Evolutionary conservation across 371 early-diverging fungal species (phyloP), one percentile per base, ranked within the genome.

Genomic region (Globomyces sp.): DNA sequence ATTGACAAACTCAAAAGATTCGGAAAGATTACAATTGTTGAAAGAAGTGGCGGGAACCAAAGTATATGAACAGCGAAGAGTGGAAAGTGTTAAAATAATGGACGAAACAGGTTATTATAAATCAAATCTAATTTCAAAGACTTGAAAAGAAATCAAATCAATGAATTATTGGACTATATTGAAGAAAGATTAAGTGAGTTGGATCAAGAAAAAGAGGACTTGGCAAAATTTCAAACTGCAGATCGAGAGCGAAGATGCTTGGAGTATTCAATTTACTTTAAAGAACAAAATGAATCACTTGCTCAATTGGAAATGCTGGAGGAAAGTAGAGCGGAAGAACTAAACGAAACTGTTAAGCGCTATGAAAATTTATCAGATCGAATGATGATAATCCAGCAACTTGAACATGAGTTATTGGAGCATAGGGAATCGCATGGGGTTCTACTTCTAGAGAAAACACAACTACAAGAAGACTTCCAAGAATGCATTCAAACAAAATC

Each of bases 31-130:
- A 47, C 85, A 90, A 52, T 73, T 99, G 44, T 85, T 99, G 11
- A 98, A 98, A 72, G 97, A 99, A 67, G 94, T 99, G 45, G 98
- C 99, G 11, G 99, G 99, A 59, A 99, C 98, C 3, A 82, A 89
- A 24, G 93, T 98, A 1, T 99, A 99, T 76, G 99, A 99, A 82
- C 85, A 89, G 66, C 87, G 95, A n/a, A 86, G 98, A 58, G 80
- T 84, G 40, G 95, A 94, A 72, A 91, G 92, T 82, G 73, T 89
- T 61, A 93, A 92, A 73, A 89, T 95, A 51, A 88, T 99, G 77
- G 90, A 93, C 46, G 98, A 99, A 64, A 24, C 24, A 24, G 24
- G 24, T 24, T 24, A 24, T 24, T 24, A 24, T 24, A 24, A 93
- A 24, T 24, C 24, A 24, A 24, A 24, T 24, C 24, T 24, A 24